Evolutionary conservation across 768 basidiomycete species (phyloP).

Genomic region (Tylopilus felleus): DNA sequence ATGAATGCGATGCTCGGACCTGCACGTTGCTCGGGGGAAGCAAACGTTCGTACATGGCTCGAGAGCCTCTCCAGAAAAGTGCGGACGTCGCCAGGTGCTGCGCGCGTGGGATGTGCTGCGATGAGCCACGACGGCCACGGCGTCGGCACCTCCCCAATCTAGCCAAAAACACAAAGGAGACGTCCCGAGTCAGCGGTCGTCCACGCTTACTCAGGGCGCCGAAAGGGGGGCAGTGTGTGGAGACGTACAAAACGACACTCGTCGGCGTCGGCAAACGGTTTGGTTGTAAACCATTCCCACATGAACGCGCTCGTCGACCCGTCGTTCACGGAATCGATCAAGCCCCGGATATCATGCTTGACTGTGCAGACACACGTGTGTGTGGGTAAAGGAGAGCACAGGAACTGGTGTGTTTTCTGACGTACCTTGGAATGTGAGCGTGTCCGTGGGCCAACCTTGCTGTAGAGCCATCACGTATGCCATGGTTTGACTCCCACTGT

Average conservation of each 20-base stretch:
- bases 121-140: slow-evolving; percentile 99
- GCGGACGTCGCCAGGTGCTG: slow-evolving; percentile 45
- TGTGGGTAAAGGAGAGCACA: neutral
- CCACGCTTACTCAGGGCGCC: too few species aligned
- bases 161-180: neutral
- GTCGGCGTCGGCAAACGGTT: slow-evolving; percentile 75
- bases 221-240: neutral
- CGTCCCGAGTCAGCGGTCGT: too few species aligned
- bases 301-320: slow-evolving; percentile 87
- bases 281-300: slow-evolving; percentile 94
- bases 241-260: slow-evolving; percentile 77
- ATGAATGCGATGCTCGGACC: slow-evolving; percentile 72
- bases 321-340: slow-evolving; percentile 85
- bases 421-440: slow-evolving; percentile 69
- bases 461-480: slow-evolving; percentile 91
- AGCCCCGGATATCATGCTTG: slow-evolving; percentile 75
- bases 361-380: slow-evolving; percentile 39
- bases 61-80: slow-evolving; percentile 65
- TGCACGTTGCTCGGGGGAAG: slow-evolving; percentile 53
- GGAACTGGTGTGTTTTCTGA: neutral
- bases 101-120: slow-evolving; percentile 74
- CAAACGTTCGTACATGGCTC: slow-evolving; percentile 62
- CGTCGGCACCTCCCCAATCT: slow-evolving; percentile 85
- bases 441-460: slow-evolving; percentile 70
- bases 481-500: slow-evolving; percentile 89